Base-by-base conservation (phyloP, 768 basidiomycete genomes). In the Xerocomellus dryophilus region DNA sequence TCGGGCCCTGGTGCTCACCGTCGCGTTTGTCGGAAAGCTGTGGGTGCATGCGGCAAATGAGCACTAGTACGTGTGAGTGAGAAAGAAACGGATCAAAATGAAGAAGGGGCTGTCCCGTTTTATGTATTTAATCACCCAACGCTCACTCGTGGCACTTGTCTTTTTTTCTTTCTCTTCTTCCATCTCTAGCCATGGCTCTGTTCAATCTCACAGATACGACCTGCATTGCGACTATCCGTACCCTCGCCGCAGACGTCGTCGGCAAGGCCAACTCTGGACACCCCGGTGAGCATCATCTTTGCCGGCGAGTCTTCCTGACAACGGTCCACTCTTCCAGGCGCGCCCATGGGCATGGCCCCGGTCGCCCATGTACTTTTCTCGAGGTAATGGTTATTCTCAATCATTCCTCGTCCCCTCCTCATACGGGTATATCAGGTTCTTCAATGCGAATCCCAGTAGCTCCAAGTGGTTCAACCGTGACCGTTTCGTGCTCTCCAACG, bases 381-480 rank as follows among this genome's bases (percentile, higher is more conserved):
- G 58, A 77, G 83, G 93, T 86, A 62, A 31, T 45, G 17, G 2
- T 27, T 5, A 18, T 39, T 34, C 27, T 23, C 5, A 29, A 18
- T 18, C 38, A 14, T 32, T 9, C 4, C 31, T 12, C 10, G 17
- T 32, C 31, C 23, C n/a, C 21, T 27, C 17, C 45, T 57, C 45
- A 62, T 20, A 18, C 45, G 15, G 27, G 11, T 29, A 47, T 21
- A 10, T 47, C 29, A 91, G 90, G 18, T 91, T 93, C 80, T 71
- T 97, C 76, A 89, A 88, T 60, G 85, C 86, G 65, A 95, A 93
- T 75, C 90, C 93, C 46, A 85, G 85, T 71, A 88, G 80, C 76
- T 84, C 93, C 39, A 86, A 91, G 72, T 96, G 93, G 94, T 88
- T 88, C 76, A 96, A 95, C 76, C 88, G 95, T 57, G 94, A 97